Conservation (phyloP, 1,284 basidiomycete species). For the Phaffia rhodozyma region DNA sequence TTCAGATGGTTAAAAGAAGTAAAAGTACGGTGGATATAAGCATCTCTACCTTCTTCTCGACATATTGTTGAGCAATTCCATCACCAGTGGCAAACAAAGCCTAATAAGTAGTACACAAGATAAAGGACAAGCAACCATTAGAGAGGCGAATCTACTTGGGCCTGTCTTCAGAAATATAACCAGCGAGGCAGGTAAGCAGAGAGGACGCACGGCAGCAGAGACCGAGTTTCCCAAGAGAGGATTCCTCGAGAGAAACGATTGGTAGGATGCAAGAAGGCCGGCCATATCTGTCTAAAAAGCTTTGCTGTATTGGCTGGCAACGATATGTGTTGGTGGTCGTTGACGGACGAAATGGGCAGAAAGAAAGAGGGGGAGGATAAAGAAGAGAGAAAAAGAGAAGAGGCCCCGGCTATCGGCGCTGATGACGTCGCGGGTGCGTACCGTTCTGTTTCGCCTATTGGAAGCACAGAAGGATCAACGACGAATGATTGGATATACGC, state of each 20-base stretch:
- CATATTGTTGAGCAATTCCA: slow-evolving; percentile 40
- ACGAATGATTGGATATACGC: too few species aligned
- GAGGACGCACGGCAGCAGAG: slow-evolving; percentile 30
- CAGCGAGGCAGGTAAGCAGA: neutral
- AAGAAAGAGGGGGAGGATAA: too few species aligned
- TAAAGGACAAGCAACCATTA: neutral
- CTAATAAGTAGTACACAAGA: slow-evolving; percentile 20
- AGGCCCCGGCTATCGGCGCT: too few species aligned
- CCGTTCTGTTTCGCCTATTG: too few species aligned
- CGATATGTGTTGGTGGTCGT: too few species aligned
- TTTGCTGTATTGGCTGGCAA: too few species aligned
- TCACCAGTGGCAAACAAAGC: slow-evolving; percentile 40
- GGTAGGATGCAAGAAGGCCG: slow-evolving; percentile 28
- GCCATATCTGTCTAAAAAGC: slow-evolving; percentile 25
- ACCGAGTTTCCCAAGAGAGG: slow-evolving; percentile 32
- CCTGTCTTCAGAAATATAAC: neutral
- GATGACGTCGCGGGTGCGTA: too few species aligned
- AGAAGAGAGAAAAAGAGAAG: too few species aligned
- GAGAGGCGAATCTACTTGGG: neutral
- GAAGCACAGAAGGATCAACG: too few species aligned
- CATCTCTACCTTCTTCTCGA: slow-evolving; percentile 34
- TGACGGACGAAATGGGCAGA: too few species aligned
- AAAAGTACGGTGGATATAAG: neutral
- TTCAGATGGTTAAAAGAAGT: neutral
- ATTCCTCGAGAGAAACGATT: slow-evolving; percentile 27